These are phyloP conservation scores for Picochlorum sp. DNA, from an alignment of 139 green algal species.

Conservation along the genomic window DNA sequence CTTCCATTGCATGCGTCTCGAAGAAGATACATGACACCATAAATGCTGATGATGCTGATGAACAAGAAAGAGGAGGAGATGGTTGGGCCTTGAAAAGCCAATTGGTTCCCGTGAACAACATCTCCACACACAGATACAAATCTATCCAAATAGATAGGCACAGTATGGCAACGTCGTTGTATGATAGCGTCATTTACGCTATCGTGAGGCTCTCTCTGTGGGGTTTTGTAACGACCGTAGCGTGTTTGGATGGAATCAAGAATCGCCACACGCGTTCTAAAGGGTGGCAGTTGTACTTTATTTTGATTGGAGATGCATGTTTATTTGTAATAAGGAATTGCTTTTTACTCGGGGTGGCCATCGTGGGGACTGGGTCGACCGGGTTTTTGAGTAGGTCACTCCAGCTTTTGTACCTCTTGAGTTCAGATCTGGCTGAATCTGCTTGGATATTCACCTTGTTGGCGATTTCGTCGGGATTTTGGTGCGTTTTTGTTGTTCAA, in stretches of 20 bases:
- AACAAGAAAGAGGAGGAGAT: no score
- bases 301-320: constrained; percentile 15
- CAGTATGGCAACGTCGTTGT: constrained; percentile 2
- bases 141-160: no score
- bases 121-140: no score
- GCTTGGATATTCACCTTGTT: constrained; percentile 36
- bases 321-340: constrained; percentile 21
- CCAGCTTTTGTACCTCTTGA: constrained; percentile 37
- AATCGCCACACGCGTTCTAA: constrained; percentile 24
- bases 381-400: constrained; percentile 4
- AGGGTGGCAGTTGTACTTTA: constrained; percentile 37
- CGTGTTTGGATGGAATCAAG: constrained; percentile 21
- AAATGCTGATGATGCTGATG: no score
- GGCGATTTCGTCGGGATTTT: constrained; percentile 38
- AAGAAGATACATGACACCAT: no score
- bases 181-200: constrained; percentile 22
- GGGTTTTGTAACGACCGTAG: constrained; percentile 21
- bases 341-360: constrained; percentile 7
- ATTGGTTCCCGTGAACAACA: no score
- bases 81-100: no score
- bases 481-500: constrained; percentile 14
- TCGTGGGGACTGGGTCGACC: not conserved
- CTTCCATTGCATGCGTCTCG: no score
- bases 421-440: constrained; percentile 35
- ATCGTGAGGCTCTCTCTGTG: constrained; percentile 24